These are phyloP conservation scores for Cladosporium sp. DNA, from an alignment of 2,329 filamentous ascomycete species.

Conservation along the genomic window DNA sequence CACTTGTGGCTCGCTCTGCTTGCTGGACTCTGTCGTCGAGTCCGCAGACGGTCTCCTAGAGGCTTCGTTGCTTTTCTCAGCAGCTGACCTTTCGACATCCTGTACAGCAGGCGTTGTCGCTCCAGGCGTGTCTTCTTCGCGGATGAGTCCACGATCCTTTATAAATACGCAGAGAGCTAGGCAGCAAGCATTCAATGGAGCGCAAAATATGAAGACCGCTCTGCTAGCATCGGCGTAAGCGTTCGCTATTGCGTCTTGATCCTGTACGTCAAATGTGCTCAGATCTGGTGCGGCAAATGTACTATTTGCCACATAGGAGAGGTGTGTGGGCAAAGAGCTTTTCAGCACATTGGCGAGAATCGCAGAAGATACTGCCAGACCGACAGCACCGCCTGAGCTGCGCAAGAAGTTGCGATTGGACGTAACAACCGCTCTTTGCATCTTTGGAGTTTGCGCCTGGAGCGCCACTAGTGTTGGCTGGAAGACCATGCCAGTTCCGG, in stretches of 20 bases:
- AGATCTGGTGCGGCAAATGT: slow-evolving; percentile 36
- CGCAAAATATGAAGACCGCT: slow-evolving; percentile 54
- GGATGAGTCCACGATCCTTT: slow-evolving; percentile 30
- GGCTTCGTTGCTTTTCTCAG: background rate
- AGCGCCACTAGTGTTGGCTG: slow-evolving; percentile 65
- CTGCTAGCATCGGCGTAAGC: slow-evolving; percentile 53
- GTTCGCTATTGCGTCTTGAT: slow-evolving; percentile 41
- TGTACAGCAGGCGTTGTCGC: background rate
- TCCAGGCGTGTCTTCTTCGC: slow-evolving; percentile 22
- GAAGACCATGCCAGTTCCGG: slow-evolving; percentile 65
- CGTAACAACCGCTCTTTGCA: slow-evolving; percentile 60
- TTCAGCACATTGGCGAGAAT: slow-evolving; percentile 36
- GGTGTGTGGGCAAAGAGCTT: slow-evolving; percentile 36
- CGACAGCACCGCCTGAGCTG: slow-evolving; percentile 63
- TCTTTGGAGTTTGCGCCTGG: slow-evolving; percentile 57
- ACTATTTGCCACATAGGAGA: slow-evolving; percentile 37
- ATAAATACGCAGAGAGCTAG: slow-evolving; percentile 49
- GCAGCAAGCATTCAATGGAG: slow-evolving; percentile 51
- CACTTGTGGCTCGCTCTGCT: background rate
- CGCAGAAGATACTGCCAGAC: slow-evolving; percentile 70
- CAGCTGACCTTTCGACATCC: background rate
- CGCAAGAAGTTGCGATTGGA: slow-evolving; percentile 66
- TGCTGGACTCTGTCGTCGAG: background rate
- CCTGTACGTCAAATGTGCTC: slow-evolving; percentile 27
- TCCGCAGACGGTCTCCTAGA: background rate